Percentiles rank a stretch among this genome's conserved stretches.
These are phyloP conservation scores for Dalbergia oliveri DNA, from an alignment of 306 rosid species.

Conservation along the genomic window DNA sequence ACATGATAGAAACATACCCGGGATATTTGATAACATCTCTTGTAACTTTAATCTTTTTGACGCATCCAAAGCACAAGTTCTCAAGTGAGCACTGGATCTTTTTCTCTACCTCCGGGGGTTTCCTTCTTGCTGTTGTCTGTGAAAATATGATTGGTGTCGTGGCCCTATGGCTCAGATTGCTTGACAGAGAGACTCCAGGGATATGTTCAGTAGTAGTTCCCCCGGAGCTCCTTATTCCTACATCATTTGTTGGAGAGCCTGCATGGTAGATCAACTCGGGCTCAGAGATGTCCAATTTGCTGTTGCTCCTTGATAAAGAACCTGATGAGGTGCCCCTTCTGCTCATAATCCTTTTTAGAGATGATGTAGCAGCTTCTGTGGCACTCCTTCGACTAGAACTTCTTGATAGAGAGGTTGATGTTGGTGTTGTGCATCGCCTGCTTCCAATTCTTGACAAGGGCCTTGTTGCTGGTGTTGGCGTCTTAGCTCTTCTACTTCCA, in stretches of 20 bases:
- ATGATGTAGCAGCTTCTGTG: conserved; percentile 42
- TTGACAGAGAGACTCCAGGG: conserved; percentile 50
- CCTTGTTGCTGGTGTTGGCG: conserved; percentile 65
- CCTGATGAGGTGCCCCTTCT: conserved; percentile 47
- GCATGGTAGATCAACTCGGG: conserved; percentile 32
- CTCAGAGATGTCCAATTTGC: conserved; percentile 54
- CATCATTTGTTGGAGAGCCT: conserved; percentile 38
- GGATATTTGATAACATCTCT: conserved; percentile 70
- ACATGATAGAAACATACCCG: conserved; percentile 63
- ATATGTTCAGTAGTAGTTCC: conserved; percentile 24
- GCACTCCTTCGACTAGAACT: conserved; percentile 35
- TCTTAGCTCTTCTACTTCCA: conserved; percentile 65
- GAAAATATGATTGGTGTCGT: conserved; percentile 84
- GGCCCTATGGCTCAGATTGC: conserved; percentile 55
- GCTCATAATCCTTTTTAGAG: conserved; percentile 52
- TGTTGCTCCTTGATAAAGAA: conserved; percentile 35
- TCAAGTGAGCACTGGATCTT: conserved; percentile 75
- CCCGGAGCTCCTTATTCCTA: background rate
- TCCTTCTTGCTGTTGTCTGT: conserved; percentile 67
- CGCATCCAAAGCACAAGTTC: conserved; percentile 75
- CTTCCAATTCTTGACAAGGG: conserved; percentile 53
- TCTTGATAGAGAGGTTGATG: conserved; percentile 48
- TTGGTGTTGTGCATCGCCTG: conserved; percentile 55
- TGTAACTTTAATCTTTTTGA: conserved; percentile 72
- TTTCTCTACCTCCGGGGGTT: conserved; percentile 74